Evolutionary conservation across 2,329 filamentous ascomycete species (phyloP).

Genomic region (Truncatella angustata): DNA sequence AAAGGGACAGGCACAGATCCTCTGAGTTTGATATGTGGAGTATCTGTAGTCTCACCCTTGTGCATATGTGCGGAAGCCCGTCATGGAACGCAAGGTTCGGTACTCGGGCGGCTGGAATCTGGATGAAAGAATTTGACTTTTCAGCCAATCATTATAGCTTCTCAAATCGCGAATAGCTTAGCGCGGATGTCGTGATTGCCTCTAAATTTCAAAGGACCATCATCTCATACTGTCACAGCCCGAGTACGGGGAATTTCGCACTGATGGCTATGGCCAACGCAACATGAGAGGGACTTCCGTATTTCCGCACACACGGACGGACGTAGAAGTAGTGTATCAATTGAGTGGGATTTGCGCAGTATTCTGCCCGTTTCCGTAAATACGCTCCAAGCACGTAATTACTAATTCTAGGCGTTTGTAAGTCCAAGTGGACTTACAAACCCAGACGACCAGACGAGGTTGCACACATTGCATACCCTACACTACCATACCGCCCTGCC

Average conservation of each 20-base stretch:
- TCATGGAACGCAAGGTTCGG: conserved; percentile 5
- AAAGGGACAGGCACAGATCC: background rate
- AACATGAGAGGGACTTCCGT: background rate
- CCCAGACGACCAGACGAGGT: background rate
- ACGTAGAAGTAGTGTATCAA: background rate
- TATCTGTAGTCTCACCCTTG: conserved; percentile 1
- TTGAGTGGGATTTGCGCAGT: background rate
- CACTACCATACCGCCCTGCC: background rate
- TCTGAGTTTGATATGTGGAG: background rate
- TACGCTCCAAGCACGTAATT: conserved; percentile 8
- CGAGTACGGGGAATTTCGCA: conserved; percentile 3
- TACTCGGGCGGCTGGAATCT: conserved; percentile 8
- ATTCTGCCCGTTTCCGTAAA: conserved; percentile 7
- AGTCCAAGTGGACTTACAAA: conserved; percentile 10
- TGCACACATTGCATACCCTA: background rate
- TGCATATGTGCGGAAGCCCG: conserved; percentile 4
- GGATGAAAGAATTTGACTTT: background rate
- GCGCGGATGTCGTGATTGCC: conserved; percentile 37
- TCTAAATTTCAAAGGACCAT: conserved; percentile 22
- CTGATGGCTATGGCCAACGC: background rate
- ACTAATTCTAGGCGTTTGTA: conserved; percentile 6
- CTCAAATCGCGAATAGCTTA: conserved; percentile 25
- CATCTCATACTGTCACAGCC: conserved; percentile 17
- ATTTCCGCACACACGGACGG: background rate
- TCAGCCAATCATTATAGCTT: conserved; percentile 25